These are phyloP conservation scores for Adansonia digitata DNA, from an alignment of 345 rosid genomes.

Conservation along the genomic window DNA sequence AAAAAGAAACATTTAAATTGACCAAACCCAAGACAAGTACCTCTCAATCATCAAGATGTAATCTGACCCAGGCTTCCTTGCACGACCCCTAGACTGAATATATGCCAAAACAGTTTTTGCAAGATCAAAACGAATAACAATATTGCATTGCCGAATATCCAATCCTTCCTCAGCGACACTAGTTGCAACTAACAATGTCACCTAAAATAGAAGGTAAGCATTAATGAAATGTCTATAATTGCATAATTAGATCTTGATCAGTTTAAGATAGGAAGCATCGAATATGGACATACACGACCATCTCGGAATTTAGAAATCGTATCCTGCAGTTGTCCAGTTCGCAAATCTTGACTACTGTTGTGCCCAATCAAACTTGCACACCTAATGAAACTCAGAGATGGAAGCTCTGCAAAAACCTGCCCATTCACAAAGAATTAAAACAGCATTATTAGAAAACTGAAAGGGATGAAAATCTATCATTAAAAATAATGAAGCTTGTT, in stretches of 20 bases:
- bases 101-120: conserved; percentile 98
- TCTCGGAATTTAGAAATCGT: conserved; percentile 87
- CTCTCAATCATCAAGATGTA: conserved; percentile 98
- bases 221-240: conserved; percentile 9
- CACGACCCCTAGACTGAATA: conserved; percentile 98
- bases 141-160: conserved; percentile 97
- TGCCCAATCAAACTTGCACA: conserved; percentile 97
- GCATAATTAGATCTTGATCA: conserved; percentile 8
- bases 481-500: background rate
- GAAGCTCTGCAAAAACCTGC: conserved; percentile 90
- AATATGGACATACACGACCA: conserved; percentile 70
- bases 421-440: conserved; percentile 15
- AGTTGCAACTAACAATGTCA: conserved; percentile 90
- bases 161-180: conserved; percentile 99
- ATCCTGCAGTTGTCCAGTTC: conserved; percentile 92
- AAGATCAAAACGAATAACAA: conserved; percentile 97
- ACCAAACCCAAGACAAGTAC: conserved; percentile 31
- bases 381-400: conserved; percentile 76
- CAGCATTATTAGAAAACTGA: background rate
- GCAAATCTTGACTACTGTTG: conserved; percentile 94
- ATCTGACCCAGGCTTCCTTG: conserved; percentile 99
- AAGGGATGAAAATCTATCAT: conserved; percentile 4
- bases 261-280: background rate
- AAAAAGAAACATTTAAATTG: background rate
- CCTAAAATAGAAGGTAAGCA: conserved; percentile 39